Evolutionary conservation across 2,329 filamentous ascomycete species (phyloP).

Genomic region (Monosporascus sp.): DNA sequence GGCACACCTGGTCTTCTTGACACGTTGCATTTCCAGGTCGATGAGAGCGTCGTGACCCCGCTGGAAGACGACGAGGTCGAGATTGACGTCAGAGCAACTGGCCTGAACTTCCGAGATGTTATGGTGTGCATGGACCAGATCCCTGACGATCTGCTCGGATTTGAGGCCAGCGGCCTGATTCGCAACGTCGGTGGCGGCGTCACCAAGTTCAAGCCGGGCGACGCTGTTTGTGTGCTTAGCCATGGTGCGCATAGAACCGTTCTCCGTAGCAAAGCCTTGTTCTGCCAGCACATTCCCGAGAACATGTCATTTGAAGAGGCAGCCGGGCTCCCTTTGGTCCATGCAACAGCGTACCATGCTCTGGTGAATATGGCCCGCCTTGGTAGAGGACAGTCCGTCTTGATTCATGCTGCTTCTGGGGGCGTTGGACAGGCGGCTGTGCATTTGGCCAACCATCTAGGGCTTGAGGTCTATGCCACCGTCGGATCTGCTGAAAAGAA

Average conservation of each 20-base stretch:
- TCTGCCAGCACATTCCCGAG: conserved; percentile 5
- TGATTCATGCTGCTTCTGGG: conserved; percentile 8
- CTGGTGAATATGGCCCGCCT: conserved; percentile 3
- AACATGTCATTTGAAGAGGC: conserved; percentile 6
- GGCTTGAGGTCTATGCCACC: conserved; percentile 5
- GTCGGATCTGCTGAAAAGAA: conserved; percentile 7
- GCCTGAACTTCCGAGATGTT: conserved; percentile 10
- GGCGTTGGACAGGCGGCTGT: conserved; percentile 10
- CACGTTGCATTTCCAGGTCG: conserved; percentile 5
- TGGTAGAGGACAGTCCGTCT: conserved; percentile 4
- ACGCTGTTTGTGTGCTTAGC: conserved; percentile 3
- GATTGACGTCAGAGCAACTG: conserved; percentile 6
- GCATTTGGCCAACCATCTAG: conserved; percentile 5
- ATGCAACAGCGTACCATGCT: conserved; percentile 5
- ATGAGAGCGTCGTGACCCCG: not conserved
- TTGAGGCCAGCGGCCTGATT: conserved; percentile 6
- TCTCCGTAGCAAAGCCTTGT: conserved; percentile 2
- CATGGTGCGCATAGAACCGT: conserved; percentile 2
- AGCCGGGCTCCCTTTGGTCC: conserved; percentile 3
- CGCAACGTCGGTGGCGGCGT: conserved; percentile 5
- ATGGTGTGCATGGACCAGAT: conserved; percentile 4
- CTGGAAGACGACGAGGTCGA: conserved; percentile 8
- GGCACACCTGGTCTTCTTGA: conserved; percentile 5
- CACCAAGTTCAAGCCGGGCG: conserved; percentile 3
- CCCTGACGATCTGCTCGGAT: conserved; percentile 1